Evolutionary conservation across 2,329 filamentous ascomycete species (phyloP).

Genomic region (Fusarium globosum): DNA sequence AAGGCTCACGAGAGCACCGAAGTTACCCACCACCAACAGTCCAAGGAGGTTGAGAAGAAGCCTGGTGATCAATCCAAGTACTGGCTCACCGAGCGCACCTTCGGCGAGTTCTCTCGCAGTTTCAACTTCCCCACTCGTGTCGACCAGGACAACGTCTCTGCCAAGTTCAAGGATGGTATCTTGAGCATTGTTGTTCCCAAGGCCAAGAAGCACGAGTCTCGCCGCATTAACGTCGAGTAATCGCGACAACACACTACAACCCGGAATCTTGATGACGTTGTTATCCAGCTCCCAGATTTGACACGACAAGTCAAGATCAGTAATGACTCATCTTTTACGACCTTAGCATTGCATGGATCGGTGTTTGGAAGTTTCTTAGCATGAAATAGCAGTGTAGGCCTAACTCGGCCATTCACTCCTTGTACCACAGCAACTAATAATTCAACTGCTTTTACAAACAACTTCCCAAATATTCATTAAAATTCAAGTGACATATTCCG

Average conservation of each 20-base stretch:
- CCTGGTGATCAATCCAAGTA: conserved; percentile 65
- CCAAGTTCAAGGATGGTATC: conserved; percentile 73
- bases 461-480: background rate
- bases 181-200: conserved; percentile 74
- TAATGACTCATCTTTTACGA: conserved; percentile 5
- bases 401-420: conserved; percentile 29
- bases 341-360: conserved; percentile 30
- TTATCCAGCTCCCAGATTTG: background rate
- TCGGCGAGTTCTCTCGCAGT: conserved; percentile 74
- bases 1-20: conserved; percentile 36
- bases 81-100: conserved; percentile 75
- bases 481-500: background rate
- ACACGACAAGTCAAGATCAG: background rate
- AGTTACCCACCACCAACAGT: conserved; percentile 40
- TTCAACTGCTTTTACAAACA: conserved; percentile 1
- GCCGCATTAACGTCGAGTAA: conserved; percentile 67
- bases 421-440: conserved; percentile 38
- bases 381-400: conserved; percentile 13
- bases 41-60: conserved; percentile 47
- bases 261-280: background rate
- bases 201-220: conserved; percentile 67
- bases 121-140: conserved; percentile 75
- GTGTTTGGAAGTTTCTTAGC: conserved; percentile 30
- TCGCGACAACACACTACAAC: background rate
- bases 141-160: conserved; percentile 70